Evolutionary conservation across 2,329 filamentous ascomycete genomes (phyloP).

Genomic region (Exophiala sp.): DNA sequence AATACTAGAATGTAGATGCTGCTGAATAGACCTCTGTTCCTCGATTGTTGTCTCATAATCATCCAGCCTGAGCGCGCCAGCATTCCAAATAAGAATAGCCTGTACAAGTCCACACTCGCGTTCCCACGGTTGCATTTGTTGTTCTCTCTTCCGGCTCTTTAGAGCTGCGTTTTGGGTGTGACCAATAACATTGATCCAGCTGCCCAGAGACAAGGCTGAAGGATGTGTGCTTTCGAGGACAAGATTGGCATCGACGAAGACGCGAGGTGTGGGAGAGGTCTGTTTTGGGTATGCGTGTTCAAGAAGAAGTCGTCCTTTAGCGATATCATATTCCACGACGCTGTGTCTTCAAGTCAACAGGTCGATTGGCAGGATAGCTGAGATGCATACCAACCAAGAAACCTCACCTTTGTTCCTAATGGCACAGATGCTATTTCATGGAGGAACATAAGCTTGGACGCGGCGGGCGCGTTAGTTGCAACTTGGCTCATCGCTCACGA

Average conservation of each 20-base stretch:
- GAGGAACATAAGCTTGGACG: constrained; percentile 64
- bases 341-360: constrained; percentile 37
- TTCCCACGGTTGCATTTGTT: constrained; percentile 1
- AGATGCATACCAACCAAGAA: constrained; percentile 76
- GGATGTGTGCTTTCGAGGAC: constrained; percentile 63
- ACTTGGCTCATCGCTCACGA: constrained; percentile 10
- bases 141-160: constrained; percentile 31
- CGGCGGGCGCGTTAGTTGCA: constrained; percentile 33
- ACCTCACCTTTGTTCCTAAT: constrained; percentile 76
- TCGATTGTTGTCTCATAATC: constrained; percentile 64
- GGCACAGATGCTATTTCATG: constrained; percentile 53
- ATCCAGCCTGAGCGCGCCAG: constrained; percentile 67
- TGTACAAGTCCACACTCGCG: constrained; percentile 56
- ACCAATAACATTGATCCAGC: constrained; percentile 86
- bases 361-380: constrained; percentile 5
- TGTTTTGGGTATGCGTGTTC: constrained; percentile 61
- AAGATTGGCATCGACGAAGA: constrained; percentile 67
- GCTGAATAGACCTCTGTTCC: constrained; percentile 29
- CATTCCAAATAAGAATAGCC: constrained; percentile 72
- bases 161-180: constrained; percentile 51
- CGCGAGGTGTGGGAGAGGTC: constrained; percentile 40
- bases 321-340: constrained; percentile 56
- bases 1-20: neutral
- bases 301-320: constrained; percentile 61
- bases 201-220: constrained; percentile 63